Evolutionary conservation across 768 basidiomycete genomes (phyloP), one percentile per base, ranked within the genome.

Genomic region (Leucocoprinus birnbaumii): DNA sequence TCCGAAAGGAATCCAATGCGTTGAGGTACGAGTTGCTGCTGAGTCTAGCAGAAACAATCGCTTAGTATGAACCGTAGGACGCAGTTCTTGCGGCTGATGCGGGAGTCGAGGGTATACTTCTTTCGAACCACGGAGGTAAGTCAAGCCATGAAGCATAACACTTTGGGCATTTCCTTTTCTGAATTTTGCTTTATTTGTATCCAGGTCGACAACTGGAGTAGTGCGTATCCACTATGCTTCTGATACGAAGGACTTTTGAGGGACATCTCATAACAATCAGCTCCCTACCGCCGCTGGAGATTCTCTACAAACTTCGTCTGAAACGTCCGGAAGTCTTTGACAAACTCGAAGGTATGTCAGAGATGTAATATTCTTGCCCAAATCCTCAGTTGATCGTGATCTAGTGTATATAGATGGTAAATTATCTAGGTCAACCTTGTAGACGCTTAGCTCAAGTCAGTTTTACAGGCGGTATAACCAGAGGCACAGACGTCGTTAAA

Each of bases 121-220:
- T 98, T 9, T 91, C 89, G 0, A 98, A 98, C 61, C 95, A 98
- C 62, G 95, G 95, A 53, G 95, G 91, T 80, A 62, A 60, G 73
- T 71, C 34, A n/a, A n/a, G n/a, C n/a, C 14, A 22, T n/a, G 35
- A 10, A 22, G 1, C n/a, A n/a, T n/a, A n/a, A n/a, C n/a, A n/a
- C n/a, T n/a, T n/a, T 31, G 48, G 26, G 22, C 8, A 38, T 13
- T 45, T 24, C 53, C 27, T 34, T 48, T 19, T 50, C 11, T 26
- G 40, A 37, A 19, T 48, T 52, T n/a, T 48, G 42, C 52, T 22
- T 52, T 22, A 21, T 34, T 48, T 5, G 43, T 26, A 34, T 5
- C 2, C 58, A 86, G 87, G 88, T 40, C 80, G 93, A 24, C 91
- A 94, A 68, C 71, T 94, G 51, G 91, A 94, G 51, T 91, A 83